phyloP scores from a whole-genome alignment of 495 filamentous ascomycete genomes.

The Annulohypoxylon bovei region DNA sequence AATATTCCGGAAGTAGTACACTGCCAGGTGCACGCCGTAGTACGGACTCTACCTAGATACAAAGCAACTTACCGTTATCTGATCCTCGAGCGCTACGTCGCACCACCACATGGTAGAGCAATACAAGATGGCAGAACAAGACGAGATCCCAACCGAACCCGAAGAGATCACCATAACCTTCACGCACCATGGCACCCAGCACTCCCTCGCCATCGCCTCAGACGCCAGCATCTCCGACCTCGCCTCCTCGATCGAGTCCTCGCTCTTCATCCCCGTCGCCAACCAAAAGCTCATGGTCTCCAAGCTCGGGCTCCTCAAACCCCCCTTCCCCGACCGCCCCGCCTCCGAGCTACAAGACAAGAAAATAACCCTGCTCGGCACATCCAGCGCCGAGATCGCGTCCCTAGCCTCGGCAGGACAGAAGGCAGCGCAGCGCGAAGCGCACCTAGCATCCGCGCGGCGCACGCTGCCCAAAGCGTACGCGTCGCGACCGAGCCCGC shows the following conservation, averaged over 20 bases:
- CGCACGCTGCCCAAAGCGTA: conserved; percentile 44
- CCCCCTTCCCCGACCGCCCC: conserved; percentile 55
- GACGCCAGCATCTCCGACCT: conserved; percentile 71
- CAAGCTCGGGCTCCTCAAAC: conserved; percentile 72
- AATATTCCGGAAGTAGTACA: background rate
- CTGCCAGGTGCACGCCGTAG: no score
- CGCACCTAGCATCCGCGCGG: conserved; percentile 51
- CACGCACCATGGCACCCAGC: conserved; percentile 64
- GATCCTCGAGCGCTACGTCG: conserved; percentile 8
- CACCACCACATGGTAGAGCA: background rate
- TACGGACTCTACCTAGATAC: background rate
- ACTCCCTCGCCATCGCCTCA: conserved; percentile 55
- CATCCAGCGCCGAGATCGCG: conserved; percentile 62
- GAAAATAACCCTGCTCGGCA: conserved; percentile 72
- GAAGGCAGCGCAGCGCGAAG: conserved; percentile 51
- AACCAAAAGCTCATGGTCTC: conserved; percentile 83
- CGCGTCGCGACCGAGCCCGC: conserved; percentile 27
- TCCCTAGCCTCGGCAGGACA: conserved; percentile 56
- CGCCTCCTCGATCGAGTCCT: conserved; percentile 59
- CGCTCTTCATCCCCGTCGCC: conserved; percentile 68
- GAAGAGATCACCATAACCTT: conserved; percentile 59
- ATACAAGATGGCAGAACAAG: conserved; percentile 37
- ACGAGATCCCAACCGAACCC: conserved; percentile 23
- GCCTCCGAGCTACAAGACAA: conserved; percentile 63
- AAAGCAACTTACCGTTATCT: background rate